Evolutionary conservation across 2,329 filamentous ascomycete species (phyloP).

Genomic region (Lecanicillium sp.): DNA sequence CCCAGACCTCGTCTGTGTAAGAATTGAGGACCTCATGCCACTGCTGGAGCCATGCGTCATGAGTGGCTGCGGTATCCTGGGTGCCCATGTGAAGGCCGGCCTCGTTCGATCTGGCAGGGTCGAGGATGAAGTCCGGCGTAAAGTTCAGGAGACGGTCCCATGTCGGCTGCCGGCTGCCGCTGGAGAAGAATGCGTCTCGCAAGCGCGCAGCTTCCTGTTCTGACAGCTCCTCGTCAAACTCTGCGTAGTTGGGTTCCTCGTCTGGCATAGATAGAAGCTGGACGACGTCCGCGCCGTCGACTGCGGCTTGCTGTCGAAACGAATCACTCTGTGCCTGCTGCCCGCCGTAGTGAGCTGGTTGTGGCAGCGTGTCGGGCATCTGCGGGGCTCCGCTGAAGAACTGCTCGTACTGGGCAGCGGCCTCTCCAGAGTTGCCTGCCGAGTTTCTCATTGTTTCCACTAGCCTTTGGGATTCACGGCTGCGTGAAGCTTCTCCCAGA

Average conservation of each 20-base stretch:
- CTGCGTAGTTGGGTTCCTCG: background rate
- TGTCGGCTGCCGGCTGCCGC: background rate
- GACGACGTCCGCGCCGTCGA: conserved; percentile 16
- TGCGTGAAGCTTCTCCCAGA: background rate
- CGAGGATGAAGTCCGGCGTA: conserved; percentile 36
- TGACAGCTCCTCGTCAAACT: conserved; percentile 2
- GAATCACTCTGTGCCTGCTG: background rate
- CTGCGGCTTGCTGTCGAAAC: conserved; percentile 12
- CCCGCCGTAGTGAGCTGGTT: background rate
- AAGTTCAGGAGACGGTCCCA: conserved; percentile 49
- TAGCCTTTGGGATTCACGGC: background rate
- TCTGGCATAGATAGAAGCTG: conserved; percentile 15
- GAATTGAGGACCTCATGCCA: conserved; percentile 51
- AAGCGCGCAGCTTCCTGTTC: conserved; percentile 11
- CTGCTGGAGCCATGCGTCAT: conserved; percentile 43
- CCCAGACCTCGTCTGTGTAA: conserved; percentile 65
- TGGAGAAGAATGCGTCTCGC: background rate
- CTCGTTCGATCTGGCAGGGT: conserved; percentile 18
- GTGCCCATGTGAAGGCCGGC: conserved; percentile 32
- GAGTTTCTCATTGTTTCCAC: background rate
- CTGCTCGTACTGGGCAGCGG: background rate
- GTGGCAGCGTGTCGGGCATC: background rate
- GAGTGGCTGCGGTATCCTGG: conserved; percentile 32
- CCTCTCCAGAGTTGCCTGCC: background rate
- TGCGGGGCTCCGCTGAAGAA: conserved; percentile 2